phyloP scores from a whole-genome alignment of 2,329 filamentous ascomycete genomes.

The Westerdykella ornata region DNA sequence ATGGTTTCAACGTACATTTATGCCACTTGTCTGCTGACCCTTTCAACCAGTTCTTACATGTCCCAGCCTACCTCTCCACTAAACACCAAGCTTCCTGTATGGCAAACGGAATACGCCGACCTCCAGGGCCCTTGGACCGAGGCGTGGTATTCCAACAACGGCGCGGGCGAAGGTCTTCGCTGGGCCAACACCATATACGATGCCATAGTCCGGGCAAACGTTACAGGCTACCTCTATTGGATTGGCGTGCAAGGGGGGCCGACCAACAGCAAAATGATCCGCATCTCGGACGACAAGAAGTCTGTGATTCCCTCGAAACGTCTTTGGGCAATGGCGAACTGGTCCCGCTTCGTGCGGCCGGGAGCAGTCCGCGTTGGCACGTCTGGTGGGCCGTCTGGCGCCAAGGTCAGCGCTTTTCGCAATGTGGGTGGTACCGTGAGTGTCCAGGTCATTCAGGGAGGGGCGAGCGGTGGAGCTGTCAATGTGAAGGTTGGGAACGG shows the following conservation, averaged over 20 bases:
- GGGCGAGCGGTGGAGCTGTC: slow-evolving; percentile 10
- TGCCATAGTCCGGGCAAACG: slow-evolving; percentile 44
- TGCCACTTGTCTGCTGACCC: neutral
- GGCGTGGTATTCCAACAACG: slow-evolving; percentile 44
- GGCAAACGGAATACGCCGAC: slow-evolving; percentile 50
- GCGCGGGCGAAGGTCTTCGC: slow-evolving; percentile 47
- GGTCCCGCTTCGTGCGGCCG: slow-evolving; percentile 35
- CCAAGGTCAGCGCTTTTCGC: slow-evolving; percentile 31
- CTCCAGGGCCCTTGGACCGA: slow-evolving; percentile 37
- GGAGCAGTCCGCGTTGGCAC: slow-evolving; percentile 35
- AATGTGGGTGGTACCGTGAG: slow-evolving; percentile 30
- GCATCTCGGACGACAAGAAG: slow-evolving; percentile 31
- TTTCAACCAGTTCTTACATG: slow-evolving; percentile 9
- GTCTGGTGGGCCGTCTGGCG: slow-evolving; percentile 21
- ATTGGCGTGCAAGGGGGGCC: slow-evolving; percentile 41
- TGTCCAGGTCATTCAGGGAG: slow-evolving; percentile 36
- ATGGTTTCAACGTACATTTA: too few species aligned
- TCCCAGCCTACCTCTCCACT: slow-evolving; percentile 16
- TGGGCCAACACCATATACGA: slow-evolving; percentile 52
- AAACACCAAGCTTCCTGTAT: slow-evolving; percentile 40
- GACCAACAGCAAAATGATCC: slow-evolving; percentile 33
- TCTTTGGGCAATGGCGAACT: slow-evolving; percentile 41
- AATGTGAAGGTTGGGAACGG: slow-evolving; percentile 24
- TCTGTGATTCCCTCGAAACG: slow-evolving; percentile 29
- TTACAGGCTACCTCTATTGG: slow-evolving; percentile 52